phyloP scores from a whole-genome alignment of 1,284 basidiomycete species.

The Pterula multifida region DNA sequence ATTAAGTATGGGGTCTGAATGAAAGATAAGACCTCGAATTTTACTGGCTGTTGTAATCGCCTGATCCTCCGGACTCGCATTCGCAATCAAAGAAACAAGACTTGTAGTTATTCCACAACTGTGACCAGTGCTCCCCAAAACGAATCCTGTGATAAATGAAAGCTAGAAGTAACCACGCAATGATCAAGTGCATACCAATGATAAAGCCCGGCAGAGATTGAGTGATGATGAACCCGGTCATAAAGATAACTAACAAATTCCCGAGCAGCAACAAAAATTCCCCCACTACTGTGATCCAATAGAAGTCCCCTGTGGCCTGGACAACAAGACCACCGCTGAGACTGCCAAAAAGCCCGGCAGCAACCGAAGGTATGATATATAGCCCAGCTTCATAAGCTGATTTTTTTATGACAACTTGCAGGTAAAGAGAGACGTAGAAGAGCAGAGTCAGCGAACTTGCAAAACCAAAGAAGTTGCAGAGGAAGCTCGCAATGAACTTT shows the following conservation, averaged over 20 bases:
- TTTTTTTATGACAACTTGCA: constrained; percentile 40
- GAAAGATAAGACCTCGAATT: constrained; percentile 7
- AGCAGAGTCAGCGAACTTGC: constrained; percentile 31
- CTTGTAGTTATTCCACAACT: constrained; percentile 40
- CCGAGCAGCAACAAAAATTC: constrained; percentile 29
- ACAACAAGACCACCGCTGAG: constrained; percentile 39
- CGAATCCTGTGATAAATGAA: constrained; percentile 15
- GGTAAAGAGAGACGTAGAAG: constrained; percentile 44
- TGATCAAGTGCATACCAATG: constrained; percentile 23
- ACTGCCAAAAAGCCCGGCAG: constrained; percentile 35
- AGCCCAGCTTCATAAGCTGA: constrained; percentile 36
- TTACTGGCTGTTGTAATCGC: constrained; percentile 51
- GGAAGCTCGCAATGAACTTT: constrained; percentile 38
- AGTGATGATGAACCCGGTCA: constrained; percentile 25
- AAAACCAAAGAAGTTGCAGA: constrained; percentile 46
- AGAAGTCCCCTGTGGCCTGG: constrained; percentile 46
- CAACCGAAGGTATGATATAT: constrained; percentile 35
- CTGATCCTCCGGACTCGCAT: constrained; percentile 46
- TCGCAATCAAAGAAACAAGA: constrained; percentile 47
- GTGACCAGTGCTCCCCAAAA: background rate
- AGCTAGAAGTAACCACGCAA: background rate
- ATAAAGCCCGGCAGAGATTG: constrained; percentile 29
- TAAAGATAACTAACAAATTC: constrained; percentile 22
- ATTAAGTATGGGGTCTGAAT: background rate
- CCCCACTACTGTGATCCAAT: constrained; percentile 32